Percentiles rank a stretch among this genome's conserved stretches.
These are phyloP conservation scores for Phoenix roebelenii DNA, from an alignment of 176 grass and related monocot genomes.

Conservation along the genomic window DNA sequence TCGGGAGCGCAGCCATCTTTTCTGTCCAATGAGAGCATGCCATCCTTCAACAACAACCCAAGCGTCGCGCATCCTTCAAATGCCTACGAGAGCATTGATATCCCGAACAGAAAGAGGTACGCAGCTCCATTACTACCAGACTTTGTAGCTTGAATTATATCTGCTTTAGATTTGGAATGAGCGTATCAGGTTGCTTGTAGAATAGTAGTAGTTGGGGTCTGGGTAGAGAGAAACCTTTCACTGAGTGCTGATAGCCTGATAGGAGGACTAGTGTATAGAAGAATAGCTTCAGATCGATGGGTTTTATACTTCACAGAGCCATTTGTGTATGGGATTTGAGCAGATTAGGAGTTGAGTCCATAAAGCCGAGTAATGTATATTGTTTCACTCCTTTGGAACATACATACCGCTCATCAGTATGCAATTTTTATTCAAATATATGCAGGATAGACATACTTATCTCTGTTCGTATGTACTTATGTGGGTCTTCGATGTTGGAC, in stretches of 20 bases:
- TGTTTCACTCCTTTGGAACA: conserved; percentile 9
- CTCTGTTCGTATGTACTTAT: no score
- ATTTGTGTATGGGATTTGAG: background rate
- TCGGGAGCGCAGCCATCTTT: conserved; percentile 37
- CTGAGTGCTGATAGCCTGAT: background rate
- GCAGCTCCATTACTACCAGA: conserved; percentile 77
- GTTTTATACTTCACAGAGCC: background rate
- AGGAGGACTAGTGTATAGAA: conserved; percentile 10
- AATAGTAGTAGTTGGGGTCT: no score
- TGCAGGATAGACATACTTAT: background rate
- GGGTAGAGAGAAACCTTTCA: no score
- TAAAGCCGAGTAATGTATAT: conserved; percentile 8
- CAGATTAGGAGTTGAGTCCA: background rate
- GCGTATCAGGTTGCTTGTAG: no score
- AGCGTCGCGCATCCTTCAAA: conserved; percentile 24
- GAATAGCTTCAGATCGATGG: background rate
- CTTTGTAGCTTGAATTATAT: conserved; percentile 40
- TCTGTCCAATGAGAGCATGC: conserved; percentile 26
- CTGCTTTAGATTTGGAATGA: no score
- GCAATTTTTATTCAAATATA: conserved; percentile 6
- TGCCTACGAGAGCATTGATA: conserved; percentile 61
- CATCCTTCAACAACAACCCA: conserved; percentile 11
- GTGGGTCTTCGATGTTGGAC: background rate
- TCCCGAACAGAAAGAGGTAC: conserved; percentile 71
- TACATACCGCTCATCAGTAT: conserved; percentile 6